Conservation (phyloP, 1,284 basidiomycete genomes). For the Hypsizygus ulmarius region DNA sequence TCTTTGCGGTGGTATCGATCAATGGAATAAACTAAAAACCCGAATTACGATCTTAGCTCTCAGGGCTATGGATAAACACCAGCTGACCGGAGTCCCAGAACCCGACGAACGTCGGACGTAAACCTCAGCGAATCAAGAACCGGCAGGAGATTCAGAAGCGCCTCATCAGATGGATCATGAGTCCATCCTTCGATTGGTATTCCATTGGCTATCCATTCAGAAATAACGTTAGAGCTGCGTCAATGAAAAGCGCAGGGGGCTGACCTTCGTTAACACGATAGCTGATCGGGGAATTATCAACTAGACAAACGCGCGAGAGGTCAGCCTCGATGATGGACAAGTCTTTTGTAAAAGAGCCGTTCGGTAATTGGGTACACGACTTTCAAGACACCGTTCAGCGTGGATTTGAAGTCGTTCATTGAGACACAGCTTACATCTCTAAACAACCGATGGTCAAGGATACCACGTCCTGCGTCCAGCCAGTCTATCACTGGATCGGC, state of each 20-base stretch:
- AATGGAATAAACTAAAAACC: constrained; percentile 20
- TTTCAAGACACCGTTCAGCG: constrained; percentile 30
- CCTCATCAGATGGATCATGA: constrained; percentile 95
- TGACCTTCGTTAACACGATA: constrained; percentile 91
- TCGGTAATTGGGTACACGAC: constrained; percentile 89
- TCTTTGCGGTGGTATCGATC: constrained; percentile 31
- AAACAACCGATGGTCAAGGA: constrained; percentile 87
- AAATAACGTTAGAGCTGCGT: background rate
- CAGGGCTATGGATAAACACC: constrained; percentile 30
- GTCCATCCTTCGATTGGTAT: constrained; percentile 99
- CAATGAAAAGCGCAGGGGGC: constrained; percentile 25
- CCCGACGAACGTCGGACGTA: constrained; percentile 90
- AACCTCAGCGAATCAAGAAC: constrained; percentile 95
- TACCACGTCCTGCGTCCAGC: constrained; percentile 92
- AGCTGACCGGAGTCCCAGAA: constrained; percentile 77
- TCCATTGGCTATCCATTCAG: constrained; percentile 73
- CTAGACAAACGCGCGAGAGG: constrained; percentile 86
- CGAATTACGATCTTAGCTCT: constrained; percentile 27
- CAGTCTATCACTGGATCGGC: constrained; percentile 99
- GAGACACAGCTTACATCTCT: constrained; percentile 69
- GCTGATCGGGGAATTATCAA: constrained; percentile 95
- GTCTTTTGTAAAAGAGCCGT: constrained; percentile 95
- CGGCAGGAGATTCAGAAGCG: constrained; percentile 91
- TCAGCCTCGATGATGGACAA: constrained; percentile 86
- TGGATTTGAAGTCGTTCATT: constrained; percentile 7